Base-by-base conservation (phyloP, 805 yeast species). In the Zygosaccharomyces rouxii region DNA sequence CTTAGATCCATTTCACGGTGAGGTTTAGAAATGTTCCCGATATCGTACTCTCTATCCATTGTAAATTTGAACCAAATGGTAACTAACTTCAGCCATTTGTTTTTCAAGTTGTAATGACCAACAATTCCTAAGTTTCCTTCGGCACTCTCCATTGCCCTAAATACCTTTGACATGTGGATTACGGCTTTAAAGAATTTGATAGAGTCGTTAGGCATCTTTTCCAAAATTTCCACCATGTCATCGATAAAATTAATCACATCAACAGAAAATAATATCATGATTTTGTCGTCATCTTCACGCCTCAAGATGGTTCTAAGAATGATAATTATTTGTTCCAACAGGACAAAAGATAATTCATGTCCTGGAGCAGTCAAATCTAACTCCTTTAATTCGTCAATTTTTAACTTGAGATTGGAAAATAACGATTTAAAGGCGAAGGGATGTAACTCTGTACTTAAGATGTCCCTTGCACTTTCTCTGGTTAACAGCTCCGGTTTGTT, bases 391-490 rank as follows among this genome's bases (percentile, higher is more conserved):
- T 61, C 63, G 2, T 63, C 66, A 3, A 77, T 70, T 19, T 70
- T 62, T 2, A 61, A 58, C 42, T 64, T 70, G 35, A 84, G 58
- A 47, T 75, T 75, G 5, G 68, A 63, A 42, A 81, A 71, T 18
- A 83, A 69, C 51, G 73, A 57, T 46, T 72, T 74, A 59, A 76
- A 76, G 11, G 81, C 74, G 22, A 72, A 70, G 10, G 89, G 79
- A 67, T 85, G 83, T 40, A 83, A 65, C 49, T 84, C 90, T 26
- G 75, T 68, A 11, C 85, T 79, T 38, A 89, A 64, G 2, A 87
- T 80, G 54, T 87, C 95, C 51, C 83, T 79, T 2, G 87, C 77
- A 37, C 81, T 79, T 39, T 87, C 94, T 52, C 95, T 73, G 0
- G 82, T 73, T 4, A 79, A 74, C 49, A 77, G 68, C 58, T 74